A percentile compares a stretch with the other conserved stretches of the same genome.
Conservation (phyloP, 139 green algal genomes). For the Micractinium conductrix region DNA sequence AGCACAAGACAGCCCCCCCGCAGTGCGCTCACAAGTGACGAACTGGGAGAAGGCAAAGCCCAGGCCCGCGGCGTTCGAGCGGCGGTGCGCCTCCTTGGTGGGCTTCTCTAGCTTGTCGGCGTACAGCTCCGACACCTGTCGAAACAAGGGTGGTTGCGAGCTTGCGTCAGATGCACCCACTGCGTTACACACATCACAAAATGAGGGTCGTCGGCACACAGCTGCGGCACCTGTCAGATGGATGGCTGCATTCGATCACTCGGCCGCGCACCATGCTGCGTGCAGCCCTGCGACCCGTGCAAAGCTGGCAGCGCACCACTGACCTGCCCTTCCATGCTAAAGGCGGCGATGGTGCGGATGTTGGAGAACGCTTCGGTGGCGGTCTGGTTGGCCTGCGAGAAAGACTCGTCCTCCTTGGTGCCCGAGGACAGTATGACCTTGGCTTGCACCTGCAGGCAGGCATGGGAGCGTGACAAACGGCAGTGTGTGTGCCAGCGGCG, state of each 20-base stretch:
- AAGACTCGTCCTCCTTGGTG: constrained; percentile 59
- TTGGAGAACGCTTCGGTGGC: constrained; percentile 73
- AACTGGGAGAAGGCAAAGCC: constrained; percentile 64
- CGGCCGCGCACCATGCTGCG: too few species aligned
- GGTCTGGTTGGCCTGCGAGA: constrained; percentile 71
- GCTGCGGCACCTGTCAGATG: too few species aligned
- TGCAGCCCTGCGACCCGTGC: too few species aligned
- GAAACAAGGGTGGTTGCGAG: constrained; percentile 14
- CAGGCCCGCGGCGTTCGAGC: constrained; percentile 44
- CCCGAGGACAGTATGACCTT: not conserved
- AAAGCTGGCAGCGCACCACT: too few species aligned
- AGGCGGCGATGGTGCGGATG: constrained; percentile 75
- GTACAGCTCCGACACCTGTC: constrained; percentile 41
- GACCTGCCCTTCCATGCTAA: constrained; percentile 73
- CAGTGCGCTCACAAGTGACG: constrained; percentile 79
- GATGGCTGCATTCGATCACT: too few species aligned
- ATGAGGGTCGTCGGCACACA: too few species aligned
- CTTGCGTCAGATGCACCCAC: not conserved
- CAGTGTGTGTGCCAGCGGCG: too few species aligned
- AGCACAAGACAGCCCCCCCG: too few species aligned
- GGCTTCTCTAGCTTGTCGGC: constrained; percentile 39
- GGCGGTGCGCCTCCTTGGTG: constrained; percentile 37
- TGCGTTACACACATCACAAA: too few species aligned
- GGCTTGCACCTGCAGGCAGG: too few species aligned
- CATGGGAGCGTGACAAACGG: too few species aligned